Evolutionary conservation across 2,329 filamentous ascomycete genomes (phyloP), one percentile per base, ranked within the genome.

Genomic region (Exophiala bonariae): DNA sequence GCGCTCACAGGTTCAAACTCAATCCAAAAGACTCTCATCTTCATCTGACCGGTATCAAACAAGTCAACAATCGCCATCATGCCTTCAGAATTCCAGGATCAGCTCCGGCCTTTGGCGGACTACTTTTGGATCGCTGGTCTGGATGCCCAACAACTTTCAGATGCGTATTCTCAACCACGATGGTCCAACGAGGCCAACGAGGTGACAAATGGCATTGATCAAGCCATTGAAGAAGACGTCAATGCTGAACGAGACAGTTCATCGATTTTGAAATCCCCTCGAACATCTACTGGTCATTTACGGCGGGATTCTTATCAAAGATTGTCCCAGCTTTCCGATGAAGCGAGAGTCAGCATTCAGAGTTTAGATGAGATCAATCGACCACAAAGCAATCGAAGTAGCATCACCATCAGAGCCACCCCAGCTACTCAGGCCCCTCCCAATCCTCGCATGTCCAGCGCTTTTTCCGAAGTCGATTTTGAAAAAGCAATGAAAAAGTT

Each of bases 401-500:
- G 81, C 64, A 68, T 79, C 41, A 85, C 82, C 14, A 82, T 85
- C 61, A 53, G 45, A 19, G 32, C 50, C 7, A 39, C 45, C 10
- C 79, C 72, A 31, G 63, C 63, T 31, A 51, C 58, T 6, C 59
- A 61, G 18, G n/a, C 33, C 30, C 13, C 22, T 26, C 22, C 10
- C 11, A 49, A 23, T 63, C 52, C 64, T 16, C 67, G 65, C 17
- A 62, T 59, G n/a, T 63, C 65, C 5, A 63, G 66, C 4, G 61
- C 67, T 19, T 67, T 82, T 22, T 81, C 71, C 48, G 89, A 95
- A 63, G 89, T 88, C 62, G 93, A 97, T 67, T 99, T 99, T 62
- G 93, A 97, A 65, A 85, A 87, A 63, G 92, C 93, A 19, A 77
- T 99, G 58, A 74, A 90, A 61, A 97, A 96, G 71, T 99, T 99